Evolutionary conservation across 352 stramenopile genomes (phyloP), one percentile per base, ranked within the genome.

Genomic region (Pythium scleroteichum): DNA sequence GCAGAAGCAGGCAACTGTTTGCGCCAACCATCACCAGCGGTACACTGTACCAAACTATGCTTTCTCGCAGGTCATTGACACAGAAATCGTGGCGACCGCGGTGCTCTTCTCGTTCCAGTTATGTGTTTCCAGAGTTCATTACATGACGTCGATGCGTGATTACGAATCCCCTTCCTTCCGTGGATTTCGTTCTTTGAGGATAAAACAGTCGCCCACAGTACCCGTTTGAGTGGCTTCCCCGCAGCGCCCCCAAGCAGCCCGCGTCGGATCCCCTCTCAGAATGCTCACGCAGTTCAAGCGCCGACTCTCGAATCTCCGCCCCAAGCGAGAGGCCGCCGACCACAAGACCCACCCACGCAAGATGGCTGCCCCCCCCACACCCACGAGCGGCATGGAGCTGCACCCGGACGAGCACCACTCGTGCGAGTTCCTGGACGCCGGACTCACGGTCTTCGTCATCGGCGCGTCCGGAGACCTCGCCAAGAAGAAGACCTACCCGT

Each of bases 401-500:
- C 64, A 76, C 46, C 41, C 46, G 22, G 75, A 85, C 57, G 80
- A 85, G 68, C 78, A 77, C 68, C 68, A 85, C 54, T 68, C 66
- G 24, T 90, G 82, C 61, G 74, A 89, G 66, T 92, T 84, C 73
- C 77, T 88, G 38, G 55, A 88, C 29, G 64, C 79, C 48, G 75
- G 77, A 35, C 71, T 96, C 49, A 91, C 80, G 26, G 72, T 96
- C 49, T 91, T 96, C 58, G 87, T 96, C 19, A 85, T 96, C 53
- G 88, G 88, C 55, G 88, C 88, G 1, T 95, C 88, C 13, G 88
- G 88, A 50, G 87, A 96, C 62, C 75, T 96, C 53, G 88, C 88
- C 61, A 96, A 95, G 78, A 93, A 94, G 75, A 96, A 96, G 71
- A 97, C 90, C 53, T 97, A 95, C 63, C 90, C 90, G 51, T 95